Evolutionary conservation across 2,329 filamentous ascomycete genomes (phyloP), one percentile per base, ranked within the genome.

Genomic region (Macroventuria anomochaeta): DNA sequence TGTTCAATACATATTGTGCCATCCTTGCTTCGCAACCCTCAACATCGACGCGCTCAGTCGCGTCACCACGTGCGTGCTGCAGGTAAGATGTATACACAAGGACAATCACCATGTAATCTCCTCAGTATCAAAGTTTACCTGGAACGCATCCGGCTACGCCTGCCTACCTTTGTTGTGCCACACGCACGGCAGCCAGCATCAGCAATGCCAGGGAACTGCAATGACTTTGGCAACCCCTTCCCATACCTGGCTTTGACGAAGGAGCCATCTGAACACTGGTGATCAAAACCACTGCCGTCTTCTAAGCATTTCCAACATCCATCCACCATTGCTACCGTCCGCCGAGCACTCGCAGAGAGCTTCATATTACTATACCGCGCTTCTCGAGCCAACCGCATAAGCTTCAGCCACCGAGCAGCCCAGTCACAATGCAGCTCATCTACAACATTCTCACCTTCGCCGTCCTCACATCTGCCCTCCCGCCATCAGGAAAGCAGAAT

Each of bases 381-480:
- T 38, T 6, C 18, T 23, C 18, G 1, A 3, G 12, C 8, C 8
- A 17, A 7, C n/a, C 18, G 11, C 17, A 32, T 8, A 11, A 23
- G n/a, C 7, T 26, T 38, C 29, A 10, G n/a, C 26, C 13, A 29
- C 2, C 29, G 15, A 33, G 20, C 36, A 33, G 21, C 17, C 48
- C 25, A 29, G 4, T 34, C 44, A 40, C 11, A 7, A 54, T 54
- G 51, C 33, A 40, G 29, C 29, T 49, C 26, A 38, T 44, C 8
- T 38, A 40, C 34, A 29, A 17, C 12, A 23, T 46, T 29, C 36
- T 55, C 7, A 20, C 21, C 2, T 46, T 50, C 17, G 37, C 46
- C 17, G 43, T 20, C 23, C 25, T 55, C 21, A 15, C 31, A 15
- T 39, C 7, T 18, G 55, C 57, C 2, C 33, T 53, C 3, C 61